These are phyloP conservation scores for Fonsecaea monophora DNA, from an alignment of 2,329 filamentous ascomycete species.

Conservation along the genomic window DNA sequence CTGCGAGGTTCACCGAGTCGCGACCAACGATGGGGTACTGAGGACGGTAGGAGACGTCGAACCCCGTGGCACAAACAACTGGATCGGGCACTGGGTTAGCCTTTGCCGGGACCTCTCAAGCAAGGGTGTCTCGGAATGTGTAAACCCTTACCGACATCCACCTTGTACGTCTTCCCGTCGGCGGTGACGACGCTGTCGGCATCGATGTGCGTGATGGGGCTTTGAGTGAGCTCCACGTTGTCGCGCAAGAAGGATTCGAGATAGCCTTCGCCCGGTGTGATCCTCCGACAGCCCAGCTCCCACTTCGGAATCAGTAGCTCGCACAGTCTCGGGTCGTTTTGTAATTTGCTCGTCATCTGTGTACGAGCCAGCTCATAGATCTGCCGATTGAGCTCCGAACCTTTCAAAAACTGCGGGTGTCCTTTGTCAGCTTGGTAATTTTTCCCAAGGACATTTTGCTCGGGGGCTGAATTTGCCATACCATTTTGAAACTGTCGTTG, in stretches of 20 bases:
- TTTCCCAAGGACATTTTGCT: no score
- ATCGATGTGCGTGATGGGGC: constrained; percentile 47
- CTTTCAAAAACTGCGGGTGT: constrained; percentile 28
- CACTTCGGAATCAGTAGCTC: constrained; percentile 40
- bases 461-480: background rate
- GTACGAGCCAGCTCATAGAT: constrained; percentile 19
- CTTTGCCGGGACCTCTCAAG: background rate
- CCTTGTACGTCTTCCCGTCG: constrained; percentile 8
- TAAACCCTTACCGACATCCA: constrained; percentile 44
- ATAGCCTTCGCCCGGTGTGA: constrained; percentile 61
- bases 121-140: background rate
- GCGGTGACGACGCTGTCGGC: constrained; percentile 40
- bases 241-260: constrained; percentile 55
- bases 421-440: background rate
- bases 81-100: background rate
- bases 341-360: constrained; percentile 30
- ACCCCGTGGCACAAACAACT: constrained; percentile 51
- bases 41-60: constrained; percentile 49
- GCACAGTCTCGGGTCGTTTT: constrained; percentile 38
- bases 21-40: constrained; percentile 46
- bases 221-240: constrained; percentile 46
- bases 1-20: constrained; percentile 39
- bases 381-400: constrained; percentile 28
- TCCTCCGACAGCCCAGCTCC: constrained; percentile 52
- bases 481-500: constrained; percentile 34